Evolutionary conservation across 2,329 filamentous ascomycete species (phyloP).

Genomic region (Colletotrichum sansevieriae): DNA sequence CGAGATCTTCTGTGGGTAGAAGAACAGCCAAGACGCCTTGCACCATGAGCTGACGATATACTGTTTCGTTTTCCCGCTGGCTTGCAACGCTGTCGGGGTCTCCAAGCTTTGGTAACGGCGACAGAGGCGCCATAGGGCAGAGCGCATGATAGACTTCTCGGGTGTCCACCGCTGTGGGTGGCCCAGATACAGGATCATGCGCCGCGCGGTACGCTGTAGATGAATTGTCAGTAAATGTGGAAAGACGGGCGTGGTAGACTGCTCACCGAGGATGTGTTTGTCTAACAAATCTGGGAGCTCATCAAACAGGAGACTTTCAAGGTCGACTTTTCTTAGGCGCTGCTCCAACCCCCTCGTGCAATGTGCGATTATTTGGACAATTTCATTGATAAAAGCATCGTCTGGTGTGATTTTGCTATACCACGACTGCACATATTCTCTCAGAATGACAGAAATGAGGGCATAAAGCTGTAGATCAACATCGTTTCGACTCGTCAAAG

Average conservation of each 20-base stretch:
- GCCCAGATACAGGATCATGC: constrained; percentile 67
- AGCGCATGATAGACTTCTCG: constrained; percentile 86
- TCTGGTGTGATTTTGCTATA: constrained; percentile 94
- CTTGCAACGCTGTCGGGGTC: constrained; percentile 64
- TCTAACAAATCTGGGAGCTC: constrained; percentile 88
- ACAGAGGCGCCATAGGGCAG: constrained; percentile 83
- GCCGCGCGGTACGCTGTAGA: constrained; percentile 76
- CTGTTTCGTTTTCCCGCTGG: constrained; percentile 82
- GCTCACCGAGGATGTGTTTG: constrained; percentile 81
- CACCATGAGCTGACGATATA: constrained; percentile 90
- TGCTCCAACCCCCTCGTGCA: constrained; percentile 91
- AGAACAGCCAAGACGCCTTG: constrained; percentile 85
- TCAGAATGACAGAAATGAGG: constrained; percentile 88
- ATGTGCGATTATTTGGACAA: constrained; percentile 92
- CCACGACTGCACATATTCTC: constrained; percentile 93
- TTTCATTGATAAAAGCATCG: constrained; percentile 86
- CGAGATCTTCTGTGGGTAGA: constrained; percentile 90
- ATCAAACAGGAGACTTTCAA: constrained; percentile 86
- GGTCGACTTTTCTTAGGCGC: constrained; percentile 82
- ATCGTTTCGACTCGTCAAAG: constrained; percentile 93
- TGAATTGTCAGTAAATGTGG: constrained; percentile 2
- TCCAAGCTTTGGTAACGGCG: constrained; percentile 75
- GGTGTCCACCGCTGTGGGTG: constrained; percentile 71
- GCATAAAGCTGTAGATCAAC: constrained; percentile 95
- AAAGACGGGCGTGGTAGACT: constrained; percentile 13